Percentiles rank a stretch among this genome's conserved stretches.
These are phyloP conservation scores for Trypanosoma cruzi DNA, from an alignment of 208 protist genomes.

Conservation along the genomic window DNA sequence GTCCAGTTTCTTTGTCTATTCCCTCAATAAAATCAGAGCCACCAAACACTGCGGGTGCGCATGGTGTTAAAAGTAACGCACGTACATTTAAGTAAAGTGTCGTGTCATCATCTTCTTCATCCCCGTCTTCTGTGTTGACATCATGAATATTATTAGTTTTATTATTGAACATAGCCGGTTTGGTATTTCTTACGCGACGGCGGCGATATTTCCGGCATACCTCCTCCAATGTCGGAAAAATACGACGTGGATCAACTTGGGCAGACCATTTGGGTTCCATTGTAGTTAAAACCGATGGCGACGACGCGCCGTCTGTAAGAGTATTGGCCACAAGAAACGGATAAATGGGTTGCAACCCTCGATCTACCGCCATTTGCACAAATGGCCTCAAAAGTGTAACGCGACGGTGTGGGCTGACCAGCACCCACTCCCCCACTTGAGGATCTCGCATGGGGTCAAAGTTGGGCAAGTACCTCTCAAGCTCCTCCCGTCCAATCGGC, in stretches of 20 bases:
- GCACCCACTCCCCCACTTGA: conserved; percentile 84
- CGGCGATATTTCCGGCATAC: conserved; percentile 17
- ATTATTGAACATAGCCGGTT: background rate
- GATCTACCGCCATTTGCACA: conserved; percentile 40
- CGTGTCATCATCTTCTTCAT: conserved; percentile 32
- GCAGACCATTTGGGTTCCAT: background rate
- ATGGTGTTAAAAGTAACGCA: conserved; percentile 73
- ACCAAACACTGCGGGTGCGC: conserved; percentile 68
- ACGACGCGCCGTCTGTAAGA: background rate
- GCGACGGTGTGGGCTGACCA: conserved; percentile 58
- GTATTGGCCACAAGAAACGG: conserved; percentile 9
- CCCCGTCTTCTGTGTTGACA: background rate
- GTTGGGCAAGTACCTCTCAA: conserved; percentile 66
- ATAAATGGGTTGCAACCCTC: conserved; percentile 23
- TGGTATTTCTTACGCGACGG: background rate
- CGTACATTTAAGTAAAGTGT: conserved; percentile 73
- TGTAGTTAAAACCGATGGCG: background rate
- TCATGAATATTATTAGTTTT: background rate
- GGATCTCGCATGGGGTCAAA: conserved; percentile 62
- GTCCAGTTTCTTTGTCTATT: conserved; percentile 28
- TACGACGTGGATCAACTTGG: conserved; percentile 5
- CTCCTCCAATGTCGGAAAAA: conserved; percentile 27
- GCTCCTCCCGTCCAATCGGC: conserved; percentile 40
- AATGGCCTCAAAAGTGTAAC: conserved; percentile 55
- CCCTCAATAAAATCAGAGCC: conserved; percentile 64